These are phyloP conservation scores for Thelonectria rubi DNA, from an alignment of 2,329 filamentous ascomycete genomes.

Conservation along the genomic window DNA sequence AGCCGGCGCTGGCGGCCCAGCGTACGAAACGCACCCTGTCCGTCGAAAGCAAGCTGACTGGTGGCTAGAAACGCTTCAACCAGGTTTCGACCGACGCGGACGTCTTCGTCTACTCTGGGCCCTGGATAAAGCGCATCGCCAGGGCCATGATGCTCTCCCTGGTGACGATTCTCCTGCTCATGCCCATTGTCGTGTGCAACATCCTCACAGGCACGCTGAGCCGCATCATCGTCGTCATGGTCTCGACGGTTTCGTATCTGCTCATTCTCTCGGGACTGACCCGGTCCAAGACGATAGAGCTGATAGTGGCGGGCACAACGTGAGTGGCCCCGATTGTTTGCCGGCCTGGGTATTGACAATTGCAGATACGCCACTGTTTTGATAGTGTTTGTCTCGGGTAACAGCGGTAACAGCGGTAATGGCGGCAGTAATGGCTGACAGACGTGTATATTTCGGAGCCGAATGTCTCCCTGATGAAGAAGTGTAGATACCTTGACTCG, in stretches of 20 bases:
- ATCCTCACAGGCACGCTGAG: not conserved
- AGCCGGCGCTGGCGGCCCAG: not conserved
- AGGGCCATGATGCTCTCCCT: not conserved
- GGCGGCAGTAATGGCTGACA: not conserved
- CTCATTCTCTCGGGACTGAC: not conserved
- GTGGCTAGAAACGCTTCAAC: not conserved
- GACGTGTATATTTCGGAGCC: not conserved
- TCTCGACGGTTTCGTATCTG: not conserved
- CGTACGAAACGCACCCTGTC: not conserved
- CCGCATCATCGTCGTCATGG: not conserved
- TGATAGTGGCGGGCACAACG: constrained; percentile 17
- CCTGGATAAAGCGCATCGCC: not conserved
- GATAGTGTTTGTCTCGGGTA: not conserved
- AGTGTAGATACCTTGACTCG: too few species aligned
- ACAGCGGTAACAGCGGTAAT: not conserved
- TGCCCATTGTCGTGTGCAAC: constrained; percentile 15
- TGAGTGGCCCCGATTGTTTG: constrained; percentile 16
- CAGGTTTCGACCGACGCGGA: not conserved
- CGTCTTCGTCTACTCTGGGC: constrained; percentile 2
- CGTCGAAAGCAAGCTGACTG: not conserved
- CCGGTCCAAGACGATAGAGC: constrained; percentile 8
- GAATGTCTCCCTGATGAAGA: too few species aligned
- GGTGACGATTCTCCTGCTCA: constrained; percentile 1
- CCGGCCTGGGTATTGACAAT: not conserved
- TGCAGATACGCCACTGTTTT: not conserved